These are phyloP conservation scores for Trichoderma gamsii DNA, from an alignment of 495 filamentous ascomycete species.

Conservation along the genomic window DNA sequence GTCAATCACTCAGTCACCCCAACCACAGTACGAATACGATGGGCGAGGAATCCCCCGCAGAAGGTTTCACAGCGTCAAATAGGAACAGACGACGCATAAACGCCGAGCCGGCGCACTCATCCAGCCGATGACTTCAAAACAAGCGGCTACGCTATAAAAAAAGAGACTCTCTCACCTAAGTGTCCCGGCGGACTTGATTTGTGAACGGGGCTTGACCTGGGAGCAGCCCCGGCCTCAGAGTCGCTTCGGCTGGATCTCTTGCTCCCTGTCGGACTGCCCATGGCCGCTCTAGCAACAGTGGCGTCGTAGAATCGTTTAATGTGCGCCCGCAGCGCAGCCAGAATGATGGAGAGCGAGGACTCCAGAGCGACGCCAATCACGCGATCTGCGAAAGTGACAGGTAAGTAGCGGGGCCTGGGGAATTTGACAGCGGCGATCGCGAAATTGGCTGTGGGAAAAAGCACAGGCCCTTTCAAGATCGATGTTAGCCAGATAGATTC, in stretches of 20 bases:
- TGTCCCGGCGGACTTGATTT: not conserved
- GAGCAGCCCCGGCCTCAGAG: not conserved
- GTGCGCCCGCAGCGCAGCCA: not conserved
- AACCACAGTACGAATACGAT: not conserved
- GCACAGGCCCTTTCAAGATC: not conserved
- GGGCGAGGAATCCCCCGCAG: not conserved
- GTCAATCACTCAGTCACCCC: not conserved
- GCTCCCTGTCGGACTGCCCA: not conserved
- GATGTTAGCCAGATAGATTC: not conserved
- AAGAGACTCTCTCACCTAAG: not conserved
- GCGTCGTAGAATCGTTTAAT: not conserved
- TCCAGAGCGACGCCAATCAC: not conserved
- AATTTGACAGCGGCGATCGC: not conserved
- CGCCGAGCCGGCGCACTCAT: not conserved
- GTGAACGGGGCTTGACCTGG: not conserved
- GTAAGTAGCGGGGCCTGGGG: not conserved
- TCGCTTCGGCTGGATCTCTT: conserved; percentile 9
- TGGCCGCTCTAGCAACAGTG: not conserved
- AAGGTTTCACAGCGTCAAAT: not conserved
- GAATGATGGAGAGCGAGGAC: not conserved
- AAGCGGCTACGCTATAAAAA: not conserved
- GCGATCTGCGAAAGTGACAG: not conserved
- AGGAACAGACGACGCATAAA: not conserved
- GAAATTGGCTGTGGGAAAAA: not conserved
- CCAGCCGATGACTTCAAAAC: no score